Percentiles rank a stretch among this genome's conserved stretches.
phyloP scores from a whole-genome alignment of 1,139 yeast species.

The Groenewaldozyma auringiensis region DNA sequence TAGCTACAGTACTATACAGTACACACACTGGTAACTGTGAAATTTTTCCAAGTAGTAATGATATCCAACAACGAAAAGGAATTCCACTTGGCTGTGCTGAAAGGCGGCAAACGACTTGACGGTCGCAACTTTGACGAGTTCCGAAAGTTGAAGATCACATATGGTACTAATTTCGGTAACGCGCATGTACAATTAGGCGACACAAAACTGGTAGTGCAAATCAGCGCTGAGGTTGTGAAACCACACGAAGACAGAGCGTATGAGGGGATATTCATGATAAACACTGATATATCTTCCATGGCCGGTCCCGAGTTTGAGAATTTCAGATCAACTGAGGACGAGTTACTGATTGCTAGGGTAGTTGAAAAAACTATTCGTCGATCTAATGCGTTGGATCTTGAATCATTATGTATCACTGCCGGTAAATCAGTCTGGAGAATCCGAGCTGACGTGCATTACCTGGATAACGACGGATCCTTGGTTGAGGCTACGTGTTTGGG shows the following conservation, averaged over 20 bases:
- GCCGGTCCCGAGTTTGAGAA: conserved; percentile 79
- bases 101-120: conserved; percentile 57
- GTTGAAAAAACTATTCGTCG: conserved; percentile 88
- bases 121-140: conserved; percentile 58
- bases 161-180: conserved; percentile 72
- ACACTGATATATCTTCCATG: conserved; percentile 84
- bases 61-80: conserved; percentile 58
- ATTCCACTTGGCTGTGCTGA: conserved; percentile 54
- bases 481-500: conserved; percentile 88
- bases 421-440: conserved; percentile 88
- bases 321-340: conserved; percentile 66
- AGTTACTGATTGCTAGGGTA: conserved; percentile 65
- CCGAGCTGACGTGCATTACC: conserved; percentile 80
- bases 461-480: conserved; percentile 87
- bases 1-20: too few species aligned
- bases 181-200: conserved; percentile 71
- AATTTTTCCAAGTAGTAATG: too few species aligned
- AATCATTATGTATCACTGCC: conserved; percentile 81
- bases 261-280: conserved; percentile 79
- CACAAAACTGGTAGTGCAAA: conserved; percentile 64
- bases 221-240: conserved; percentile 68
- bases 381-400: conserved; percentile 85
- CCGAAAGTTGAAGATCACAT: conserved; percentile 53
- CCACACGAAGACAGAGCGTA: conserved; percentile 92
- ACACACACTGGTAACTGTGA: too few species aligned